phyloP scores from a whole-genome alignment of 192 early-diverging fungal genomes.

The Mycoemilia scoparia region DNA sequence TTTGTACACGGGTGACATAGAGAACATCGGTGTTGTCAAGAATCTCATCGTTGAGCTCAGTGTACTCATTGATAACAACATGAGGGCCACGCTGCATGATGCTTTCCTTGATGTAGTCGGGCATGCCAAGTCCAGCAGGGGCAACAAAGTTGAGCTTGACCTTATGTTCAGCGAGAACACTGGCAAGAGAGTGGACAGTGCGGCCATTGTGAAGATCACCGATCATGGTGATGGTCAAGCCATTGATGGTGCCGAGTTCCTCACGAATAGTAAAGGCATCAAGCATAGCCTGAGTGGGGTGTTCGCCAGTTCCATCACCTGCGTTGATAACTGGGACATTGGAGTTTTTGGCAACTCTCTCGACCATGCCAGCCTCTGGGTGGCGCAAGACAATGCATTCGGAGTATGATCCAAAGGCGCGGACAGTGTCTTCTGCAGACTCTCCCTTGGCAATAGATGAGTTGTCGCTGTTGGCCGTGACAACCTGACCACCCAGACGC shows the following conservation, averaged over 20 bases:
- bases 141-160: slow-evolving; percentile 89
- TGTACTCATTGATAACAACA: slow-evolving; percentile 47
- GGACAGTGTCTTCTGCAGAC: slow-evolving; percentile 81
- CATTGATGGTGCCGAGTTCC: slow-evolving; percentile 92
- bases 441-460: slow-evolving; percentile 94
- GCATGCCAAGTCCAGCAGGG: slow-evolving; percentile 67
- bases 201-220: slow-evolving; percentile 96
- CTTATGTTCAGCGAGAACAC: slow-evolving; percentile 65
- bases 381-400: slow-evolving; percentile 88
- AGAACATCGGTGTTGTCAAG: slow-evolving; percentile 82
- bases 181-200: slow-evolving; percentile 90
- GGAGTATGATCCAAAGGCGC: slow-evolving; percentile 81
- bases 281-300: slow-evolving; percentile 94
- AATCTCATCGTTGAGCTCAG: slow-evolving; percentile 49
- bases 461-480: slow-evolving; percentile 61
- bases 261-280: slow-evolving; percentile 88
- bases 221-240: slow-evolving; percentile 84
- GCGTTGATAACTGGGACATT: slow-evolving; percentile 90
- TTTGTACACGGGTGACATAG: slow-evolving; percentile 93
- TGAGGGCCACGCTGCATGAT: slow-evolving; percentile 33
- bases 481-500: slow-evolving; percentile 80
- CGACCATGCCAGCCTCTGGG: slow-evolving; percentile 69
- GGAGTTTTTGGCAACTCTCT: slow-evolving; percentile 67
- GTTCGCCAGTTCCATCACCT: slow-evolving; percentile 93
- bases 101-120: slow-evolving; percentile 59